phyloP scores from a whole-genome alignment of 2,329 filamentous ascomycete genomes.

The Fusarium solani-melongenae region DNA sequence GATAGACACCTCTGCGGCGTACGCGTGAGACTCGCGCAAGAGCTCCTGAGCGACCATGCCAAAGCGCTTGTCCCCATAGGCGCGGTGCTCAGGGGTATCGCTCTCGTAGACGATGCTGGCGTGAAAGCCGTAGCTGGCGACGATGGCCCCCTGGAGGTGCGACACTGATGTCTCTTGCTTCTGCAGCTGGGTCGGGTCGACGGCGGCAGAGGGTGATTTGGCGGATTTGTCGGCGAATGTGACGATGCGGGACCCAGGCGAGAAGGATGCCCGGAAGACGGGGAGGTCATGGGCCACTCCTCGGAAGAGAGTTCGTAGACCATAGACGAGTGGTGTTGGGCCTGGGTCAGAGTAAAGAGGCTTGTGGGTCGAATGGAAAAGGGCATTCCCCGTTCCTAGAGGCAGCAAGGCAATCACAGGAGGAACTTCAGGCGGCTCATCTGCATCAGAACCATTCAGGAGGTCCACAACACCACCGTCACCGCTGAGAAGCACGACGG shows the following conservation, averaged over 20 bases:
- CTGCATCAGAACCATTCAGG: slow-evolving; percentile 69
- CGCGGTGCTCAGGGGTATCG: slow-evolving; percentile 84
- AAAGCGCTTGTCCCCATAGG: slow-evolving; percentile 82
- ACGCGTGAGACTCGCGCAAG: slow-evolving; percentile 66
- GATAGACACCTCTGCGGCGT: slow-evolving; percentile 57
- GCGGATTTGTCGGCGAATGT: slow-evolving; percentile 46
- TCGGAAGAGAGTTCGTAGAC: slow-evolving; percentile 68
- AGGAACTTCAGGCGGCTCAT: slow-evolving; percentile 19
- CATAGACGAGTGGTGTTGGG: slow-evolving; percentile 58
- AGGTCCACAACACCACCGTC: slow-evolving; percentile 89
- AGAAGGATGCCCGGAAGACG: slow-evolving; percentile 71
- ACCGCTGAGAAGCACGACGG: slow-evolving; percentile 83
- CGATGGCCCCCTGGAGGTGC: slow-evolving; percentile 78
- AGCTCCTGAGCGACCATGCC: slow-evolving; percentile 84
- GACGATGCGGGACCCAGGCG: slow-evolving; percentile 64
- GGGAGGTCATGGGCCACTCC: slow-evolving; percentile 68
- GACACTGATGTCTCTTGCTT: slow-evolving; percentile 49
- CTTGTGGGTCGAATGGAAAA: slow-evolving; percentile 72
- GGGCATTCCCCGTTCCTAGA: slow-evolving; percentile 73
- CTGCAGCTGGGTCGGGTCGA: slow-evolving; percentile 23
- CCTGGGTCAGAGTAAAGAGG: slow-evolving; percentile 59
- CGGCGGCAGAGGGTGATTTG: not conserved
- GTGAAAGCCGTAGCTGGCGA: slow-evolving; percentile 91
- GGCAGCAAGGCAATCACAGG: slow-evolving; percentile 67
- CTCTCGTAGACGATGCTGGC: slow-evolving; percentile 90